A percentile compares a stretch with the other conserved stretches of the same genome.
phyloP scores from a whole-genome alignment of 2,329 filamentous ascomycete genomes.

The Drechslerella coelobrocha region DNA sequence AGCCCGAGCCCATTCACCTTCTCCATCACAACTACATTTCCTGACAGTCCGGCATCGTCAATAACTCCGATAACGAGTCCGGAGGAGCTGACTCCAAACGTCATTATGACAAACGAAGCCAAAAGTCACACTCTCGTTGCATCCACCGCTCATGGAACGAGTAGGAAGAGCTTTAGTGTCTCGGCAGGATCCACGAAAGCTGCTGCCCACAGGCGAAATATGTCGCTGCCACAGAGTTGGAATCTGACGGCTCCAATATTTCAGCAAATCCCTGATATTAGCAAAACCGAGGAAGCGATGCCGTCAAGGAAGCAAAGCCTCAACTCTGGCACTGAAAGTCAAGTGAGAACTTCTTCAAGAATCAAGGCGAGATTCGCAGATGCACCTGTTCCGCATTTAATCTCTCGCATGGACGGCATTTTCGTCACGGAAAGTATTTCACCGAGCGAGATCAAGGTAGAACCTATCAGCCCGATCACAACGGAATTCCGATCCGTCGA shows the following conservation, averaged over 20 bases:
- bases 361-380: conserved; percentile 26
- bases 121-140: conserved; percentile 9
- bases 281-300: background rate
- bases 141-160: background rate
- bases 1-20: conserved; percentile 47
- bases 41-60: conserved; percentile 39
- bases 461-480: conserved; percentile 31
- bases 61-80: conserved; percentile 47
- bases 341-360: conserved; percentile 19
- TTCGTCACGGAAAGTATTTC: conserved; percentile 41
- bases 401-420: conserved; percentile 48
- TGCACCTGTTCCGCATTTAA: conserved; percentile 17
- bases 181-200: conserved; percentile 1
- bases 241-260: conserved; percentile 1
- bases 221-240: conserved; percentile 36
- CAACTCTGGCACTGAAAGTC: conserved; percentile 19
- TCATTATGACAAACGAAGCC: conserved; percentile 21
- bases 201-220: conserved; percentile 28
- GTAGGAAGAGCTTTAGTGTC: conserved; percentile 12
- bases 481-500: conserved; percentile 21
- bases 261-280: background rate
- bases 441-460: conserved; percentile 28
- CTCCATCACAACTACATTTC: conserved; percentile 32
- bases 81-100: conserved; percentile 33
- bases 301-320: conserved; percentile 20